Evolutionary conservation across 2,329 filamentous ascomycete genomes (phyloP), one percentile per base, ranked within the genome.

Genomic region (Orbilia oligospora): DNA sequence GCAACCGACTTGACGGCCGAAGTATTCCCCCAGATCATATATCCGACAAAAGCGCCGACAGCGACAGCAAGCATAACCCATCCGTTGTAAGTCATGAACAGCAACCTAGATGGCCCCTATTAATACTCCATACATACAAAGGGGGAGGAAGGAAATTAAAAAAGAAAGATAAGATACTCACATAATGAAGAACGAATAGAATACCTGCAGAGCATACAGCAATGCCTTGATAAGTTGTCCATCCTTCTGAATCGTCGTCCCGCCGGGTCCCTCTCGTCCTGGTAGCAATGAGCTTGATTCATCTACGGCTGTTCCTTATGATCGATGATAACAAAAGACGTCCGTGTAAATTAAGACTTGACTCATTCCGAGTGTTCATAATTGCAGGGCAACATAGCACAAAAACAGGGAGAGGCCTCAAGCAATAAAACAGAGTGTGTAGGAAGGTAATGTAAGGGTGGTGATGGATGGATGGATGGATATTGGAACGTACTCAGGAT

Each of bases 61-160:
- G 92, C 92, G 16, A 98, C 94, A 2, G 95, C 89, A 81, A 97
- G 85, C 96, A 99, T 99, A 81, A 99, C 91, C 91, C 93, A 97
- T 71, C 96, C 96, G 83, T 99, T 99, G 86, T 99, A 99, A n/a
- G 96, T 99, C 96, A 99, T 99, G 86, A 99, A 99, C 22, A 99
- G 86, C 79, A 99, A 88, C 96, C 95, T 98, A 76, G n/a, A 5
- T n/a, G 58, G 9, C 10, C 10, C 8, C 48, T 9, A 30, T 41
- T 22, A 49, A 49, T 24, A 49, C n/a, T 6, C 24, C 6, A 44
- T 36, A 14, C 9, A 33, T 18, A 30, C 18, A 65, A 18, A 48
- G 9, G 55, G 1, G 33, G 55, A n/a, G n/a, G n/a, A n/a, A n/a
- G n/a, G n/a, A n/a, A n/a, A n/a, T n/a, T n/a, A n/a, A n/a, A n/a